Percentiles rank a stretch among this genome's conserved stretches.
Evolutionary conservation across 208 protist genomes (phyloP).

Genomic region (Tritrichomonas foetus): DNA sequence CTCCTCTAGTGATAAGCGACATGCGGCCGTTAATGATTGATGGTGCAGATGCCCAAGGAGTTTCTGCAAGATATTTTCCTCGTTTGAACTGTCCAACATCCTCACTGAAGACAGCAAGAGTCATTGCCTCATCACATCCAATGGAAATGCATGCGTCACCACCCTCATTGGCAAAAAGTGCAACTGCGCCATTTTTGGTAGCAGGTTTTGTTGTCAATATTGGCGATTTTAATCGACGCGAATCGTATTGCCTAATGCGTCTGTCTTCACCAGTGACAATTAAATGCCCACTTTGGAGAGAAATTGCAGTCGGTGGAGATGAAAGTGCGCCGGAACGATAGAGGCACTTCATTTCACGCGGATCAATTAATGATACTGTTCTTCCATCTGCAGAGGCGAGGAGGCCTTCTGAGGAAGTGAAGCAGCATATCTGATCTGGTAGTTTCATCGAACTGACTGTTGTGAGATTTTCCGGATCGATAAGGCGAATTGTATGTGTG

Average conservation of each 20-base stretch:
- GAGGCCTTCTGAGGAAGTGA: not conserved
- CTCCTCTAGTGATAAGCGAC: not conserved
- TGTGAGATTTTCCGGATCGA: not conserved
- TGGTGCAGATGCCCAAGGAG: not conserved
- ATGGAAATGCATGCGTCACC: not conserved
- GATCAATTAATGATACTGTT: not conserved
- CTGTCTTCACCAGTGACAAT: slow-evolving; percentile 10
- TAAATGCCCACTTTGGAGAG: no score
- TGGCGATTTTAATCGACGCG: not conserved
- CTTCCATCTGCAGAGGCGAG: not conserved
- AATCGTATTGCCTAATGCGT: not conserved
- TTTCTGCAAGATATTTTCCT: not conserved
- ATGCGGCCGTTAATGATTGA: not conserved
- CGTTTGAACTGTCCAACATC: slow-evolving; percentile 32
- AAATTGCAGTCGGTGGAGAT: not conserved
- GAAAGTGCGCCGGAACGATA: not conserved
- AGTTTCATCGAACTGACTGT: not conserved
- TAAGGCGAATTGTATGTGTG: not conserved
- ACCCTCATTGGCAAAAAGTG: not conserved
- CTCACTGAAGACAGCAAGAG: not conserved
- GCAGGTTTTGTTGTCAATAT: not conserved
- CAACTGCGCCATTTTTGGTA: not conserved
- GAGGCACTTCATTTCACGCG: not conserved
- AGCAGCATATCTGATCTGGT: not conserved
- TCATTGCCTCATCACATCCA: slow-evolving; percentile 38